A percentile compares a stretch with the other conserved stretches of the same genome.
phyloP scores from a whole-genome alignment of 1,139 yeast genomes.

The Eremothecium sinecaudum region DNA sequence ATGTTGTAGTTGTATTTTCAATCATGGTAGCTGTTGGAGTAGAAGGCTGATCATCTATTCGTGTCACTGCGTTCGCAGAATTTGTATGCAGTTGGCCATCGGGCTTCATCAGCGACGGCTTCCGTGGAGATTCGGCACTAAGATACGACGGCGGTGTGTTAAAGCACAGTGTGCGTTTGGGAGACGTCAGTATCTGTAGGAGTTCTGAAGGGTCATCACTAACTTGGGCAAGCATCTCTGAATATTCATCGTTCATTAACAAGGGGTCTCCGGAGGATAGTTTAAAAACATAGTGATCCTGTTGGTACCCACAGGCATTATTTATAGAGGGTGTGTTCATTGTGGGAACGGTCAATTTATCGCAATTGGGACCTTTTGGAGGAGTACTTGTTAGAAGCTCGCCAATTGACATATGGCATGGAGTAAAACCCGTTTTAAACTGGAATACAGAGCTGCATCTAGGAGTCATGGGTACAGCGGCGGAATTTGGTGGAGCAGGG shows the following conservation, averaged over 20 bases:
- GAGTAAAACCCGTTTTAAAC: constrained; percentile 28
- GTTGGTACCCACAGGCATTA: not conserved
- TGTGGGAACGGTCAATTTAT: constrained; percentile 9
- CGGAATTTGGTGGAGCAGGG: constrained; percentile 8
- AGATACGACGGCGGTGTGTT: constrained; percentile 27
- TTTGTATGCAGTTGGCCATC: constrained; percentile 1
- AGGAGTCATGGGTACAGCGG: constrained; percentile 16
- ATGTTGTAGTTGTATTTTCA: constrained; percentile 5
- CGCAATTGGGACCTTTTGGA: constrained; percentile 2
- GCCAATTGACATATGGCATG: constrained; percentile 21
- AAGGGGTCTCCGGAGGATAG: constrained; percentile 26
- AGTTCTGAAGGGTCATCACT: constrained; percentile 11
- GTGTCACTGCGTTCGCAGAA: not conserved
- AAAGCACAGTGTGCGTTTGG: constrained; percentile 17
- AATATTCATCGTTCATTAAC: constrained; percentile 21
- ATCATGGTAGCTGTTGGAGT: not conserved
- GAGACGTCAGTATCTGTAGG: constrained; percentile 16
- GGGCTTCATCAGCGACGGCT: constrained; percentile 1
- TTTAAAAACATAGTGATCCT: constrained; percentile 14
- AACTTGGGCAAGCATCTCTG: constrained; percentile 12
- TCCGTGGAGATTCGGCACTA: constrained; percentile 15
- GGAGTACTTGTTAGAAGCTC: constrained; percentile 15
- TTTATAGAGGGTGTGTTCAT: constrained; percentile 5
- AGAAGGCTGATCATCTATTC: not conserved
- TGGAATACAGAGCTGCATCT: constrained; percentile 17